Base-by-base conservation (phyloP, 495 filamentous ascomycete genomes). In the Trichocladium uniseriatum region DNA sequence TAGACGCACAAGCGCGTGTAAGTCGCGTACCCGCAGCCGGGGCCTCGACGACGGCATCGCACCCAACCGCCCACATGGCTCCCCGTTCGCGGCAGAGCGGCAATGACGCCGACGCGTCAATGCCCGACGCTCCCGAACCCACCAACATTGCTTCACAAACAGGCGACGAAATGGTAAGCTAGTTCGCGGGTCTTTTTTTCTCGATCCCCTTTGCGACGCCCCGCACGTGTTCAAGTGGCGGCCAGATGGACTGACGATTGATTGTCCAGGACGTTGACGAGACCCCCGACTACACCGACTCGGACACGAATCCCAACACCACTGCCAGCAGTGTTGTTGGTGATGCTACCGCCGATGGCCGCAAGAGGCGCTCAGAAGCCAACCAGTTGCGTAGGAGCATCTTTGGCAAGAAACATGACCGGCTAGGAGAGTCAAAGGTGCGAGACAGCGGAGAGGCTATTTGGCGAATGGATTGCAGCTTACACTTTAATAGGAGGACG, bases 321-420 rank as follows among this genome's bases (percentile, higher is more conserved):
- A 90, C 86, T 34, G 87, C 84, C 48, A 95, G 84, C 72, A 95
- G 88, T 63, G 80, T 91, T 55, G 80, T 77, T 51, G 89, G 87
- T 43, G 88, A 94, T 53, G 63, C 67, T 28, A 68, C 68, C 18
- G 49, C 64, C 18, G 92, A 97, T 72, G 90, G 90, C 11, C 83
- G 92, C 24, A 89, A 85, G 67, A 79, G 83, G 59, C 79, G 89
- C 45, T 82, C 86, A 35, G 87, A 95, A 59, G 90, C 82, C 37
- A 88, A 86, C 39, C 81, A 88, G 59, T 72, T 95, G 59, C 84
- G 91, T 41, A 86, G 94, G 65, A 94, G 79, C 60, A 83, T 95
- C 20, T 84, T 95, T 58, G 89, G 89, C 55, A 94, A 91, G 71
- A 96, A 99, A 66, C 92, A 96, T 56, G 84, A 90, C 57, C 74